phyloP scores from a whole-genome alignment of 2,329 filamentous ascomycete genomes.

The Colletotrichum karsti region DNA sequence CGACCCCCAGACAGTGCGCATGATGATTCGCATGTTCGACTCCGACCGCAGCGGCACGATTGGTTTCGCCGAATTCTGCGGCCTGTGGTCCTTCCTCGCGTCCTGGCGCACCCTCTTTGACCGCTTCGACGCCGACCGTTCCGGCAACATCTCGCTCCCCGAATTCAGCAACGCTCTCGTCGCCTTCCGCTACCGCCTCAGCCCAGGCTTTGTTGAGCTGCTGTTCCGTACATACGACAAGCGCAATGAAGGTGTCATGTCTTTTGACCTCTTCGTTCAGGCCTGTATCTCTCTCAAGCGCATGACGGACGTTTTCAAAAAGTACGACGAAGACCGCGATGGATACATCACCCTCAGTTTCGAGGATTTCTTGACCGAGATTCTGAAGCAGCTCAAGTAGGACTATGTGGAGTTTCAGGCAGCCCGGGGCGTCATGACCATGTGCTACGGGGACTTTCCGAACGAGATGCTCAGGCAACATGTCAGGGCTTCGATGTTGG shows the following conservation, averaged over 20 bases:
- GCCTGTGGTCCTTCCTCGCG: conserved; percentile 93
- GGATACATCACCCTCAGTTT: conserved; percentile 89
- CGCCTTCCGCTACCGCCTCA: conserved; percentile 93
- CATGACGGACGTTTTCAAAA: conserved; percentile 99
- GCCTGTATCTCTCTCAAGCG: conserved; percentile 95
- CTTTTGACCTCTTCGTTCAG: conserved; percentile 97
- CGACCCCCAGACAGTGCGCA: conserved; percentile 90
- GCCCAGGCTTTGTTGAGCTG: conserved; percentile 81
- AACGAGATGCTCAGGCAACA: no score
- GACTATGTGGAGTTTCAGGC: no score
- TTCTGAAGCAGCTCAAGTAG: conserved; percentile 68
- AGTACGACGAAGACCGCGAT: conserved; percentile 96
- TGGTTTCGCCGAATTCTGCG: conserved; percentile 95
- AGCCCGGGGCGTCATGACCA: no score
- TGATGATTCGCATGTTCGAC: conserved; percentile 99
- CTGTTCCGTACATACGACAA: conserved; percentile 92
- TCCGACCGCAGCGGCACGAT: conserved; percentile 88
- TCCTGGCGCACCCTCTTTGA: conserved; percentile 96
- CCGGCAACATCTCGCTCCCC: conserved; percentile 83
- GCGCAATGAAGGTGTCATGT: conserved; percentile 74
- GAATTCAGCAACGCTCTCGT: conserved; percentile 93
- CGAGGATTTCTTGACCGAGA: conserved; percentile 80
- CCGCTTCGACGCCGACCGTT: conserved; percentile 88
- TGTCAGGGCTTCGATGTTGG: no score
- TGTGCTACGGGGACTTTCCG: no score